A percentile compares a stretch with the other conserved stretches of the same genome.
Conservation (phyloP, 2,329 filamentous ascomycete species). For the Pseudonectria buxi region DNA sequence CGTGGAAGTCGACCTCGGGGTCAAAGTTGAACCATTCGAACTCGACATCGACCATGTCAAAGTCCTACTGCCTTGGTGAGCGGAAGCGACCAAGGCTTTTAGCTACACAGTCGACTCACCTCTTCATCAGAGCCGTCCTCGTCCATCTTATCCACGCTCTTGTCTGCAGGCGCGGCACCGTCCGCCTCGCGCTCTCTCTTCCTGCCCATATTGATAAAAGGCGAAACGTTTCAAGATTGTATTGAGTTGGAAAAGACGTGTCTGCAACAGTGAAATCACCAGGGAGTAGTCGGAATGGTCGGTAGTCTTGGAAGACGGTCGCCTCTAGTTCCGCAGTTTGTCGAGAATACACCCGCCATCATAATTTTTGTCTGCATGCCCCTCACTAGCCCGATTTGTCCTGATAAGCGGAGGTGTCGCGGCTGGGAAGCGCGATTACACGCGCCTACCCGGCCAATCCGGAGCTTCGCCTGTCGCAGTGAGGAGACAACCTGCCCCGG, state of each 20-base stretch:
- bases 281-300: neutral
- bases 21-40: slow-evolving; percentile 99
- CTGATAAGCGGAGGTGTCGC: slow-evolving; percentile 16
- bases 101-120: slow-evolving; percentile 27
- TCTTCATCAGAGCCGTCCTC: slow-evolving; percentile 49
- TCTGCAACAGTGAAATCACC: neutral
- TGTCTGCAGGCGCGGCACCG: slow-evolving; percentile 31
- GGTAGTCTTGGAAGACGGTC: too few species aligned
- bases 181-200: slow-evolving; percentile 44
- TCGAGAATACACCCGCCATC: neutral
- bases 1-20: slow-evolving; percentile 85
- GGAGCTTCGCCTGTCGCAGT: slow-evolving; percentile 3
- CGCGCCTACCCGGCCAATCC: slow-evolving; percentile 17
- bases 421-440: slow-evolving; percentile 17
- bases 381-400: slow-evolving; percentile 33
- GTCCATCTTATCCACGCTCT: slow-evolving; percentile 43
- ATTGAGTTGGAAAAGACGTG: neutral
- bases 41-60: slow-evolving; percentile 88
- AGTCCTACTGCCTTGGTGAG: slow-evolving; percentile 56
- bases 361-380: slow-evolving; percentile 33
- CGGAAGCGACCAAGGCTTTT: slow-evolving; percentile 1
- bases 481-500: slow-evolving; percentile 3
- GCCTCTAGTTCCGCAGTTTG: too few species aligned
- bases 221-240: neutral
- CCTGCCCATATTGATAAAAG: slow-evolving; percentile 37